Evolutionary conservation across 2,329 filamentous ascomycete genomes (phyloP), one percentile per base, ranked within the genome.

Genomic region (Bisporella sp.): DNA sequence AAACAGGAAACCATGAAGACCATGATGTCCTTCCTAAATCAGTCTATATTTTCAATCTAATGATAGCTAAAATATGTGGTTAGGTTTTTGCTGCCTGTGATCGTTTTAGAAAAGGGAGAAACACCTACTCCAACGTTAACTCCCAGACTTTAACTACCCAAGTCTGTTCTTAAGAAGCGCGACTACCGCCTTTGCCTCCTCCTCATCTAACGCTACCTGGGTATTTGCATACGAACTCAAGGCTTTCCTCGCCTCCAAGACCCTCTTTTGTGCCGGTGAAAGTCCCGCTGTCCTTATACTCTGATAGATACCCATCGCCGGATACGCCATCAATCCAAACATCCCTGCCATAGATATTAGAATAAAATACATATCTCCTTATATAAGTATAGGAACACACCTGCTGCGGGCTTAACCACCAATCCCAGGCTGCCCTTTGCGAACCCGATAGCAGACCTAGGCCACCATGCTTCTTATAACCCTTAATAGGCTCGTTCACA

Each of bases 341-440:
- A 46, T 46, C 29, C 30, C 44, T 46, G 13, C 11, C 7, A 45
- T 12, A 33, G 44, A 8, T 2, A 13, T 39, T 39, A 13, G 35
- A 13, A 39, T 3, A 39, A 39, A 46, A 6, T 46, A 30, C 11
- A n/a, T 33, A n/a, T 32, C 31, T 35, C 12, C 30, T 5, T 8
- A 33, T 5, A 2, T 3, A 46, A 46, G 30, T 9, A 32, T 5
- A 33, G 31, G 21, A 29, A 33, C 44, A 3, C n/a, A 47, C 48
- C 47, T 31, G 47, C 47, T 11, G 41, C 47, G 29, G 41, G 47
- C 33, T 49, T 49, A 28, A 49, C 45, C 21, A 49, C 29, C 21
- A 49, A 41, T 35, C 47, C 47, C n/a, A 49, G 13, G 30, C 41
- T 49, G 37, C 47, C 47, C 31, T 41, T 46, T 7, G 45, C 47